phyloP scores from a whole-genome alignment of 345 rosid genomes.

The Bruguiera parviflora region DNA sequence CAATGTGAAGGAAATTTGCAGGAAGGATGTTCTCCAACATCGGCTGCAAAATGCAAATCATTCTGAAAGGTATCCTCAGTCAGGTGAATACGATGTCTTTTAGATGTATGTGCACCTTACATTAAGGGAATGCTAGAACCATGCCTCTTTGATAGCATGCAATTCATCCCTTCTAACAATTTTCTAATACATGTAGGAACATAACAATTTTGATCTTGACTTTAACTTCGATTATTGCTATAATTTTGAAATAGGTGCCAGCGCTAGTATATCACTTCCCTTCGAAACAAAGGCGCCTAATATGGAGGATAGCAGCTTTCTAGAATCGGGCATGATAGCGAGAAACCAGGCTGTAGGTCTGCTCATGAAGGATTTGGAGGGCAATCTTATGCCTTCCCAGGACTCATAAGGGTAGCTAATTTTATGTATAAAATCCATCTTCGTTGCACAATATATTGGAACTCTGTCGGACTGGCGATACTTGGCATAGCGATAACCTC shows the following conservation, averaged over 20 bases:
- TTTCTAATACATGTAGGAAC: neutral
- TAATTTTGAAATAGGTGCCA: conserved; percentile 29
- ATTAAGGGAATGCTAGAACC: no score
- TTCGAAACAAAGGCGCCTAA: conserved; percentile 27
- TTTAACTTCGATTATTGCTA: conserved; percentile 1
- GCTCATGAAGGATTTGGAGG: conserved; percentile 23
- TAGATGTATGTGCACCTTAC: neutral
- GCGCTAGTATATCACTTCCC: conserved; percentile 23
- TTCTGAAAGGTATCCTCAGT: conserved; percentile 25
- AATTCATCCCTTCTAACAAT: no score
- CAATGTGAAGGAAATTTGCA: conserved; percentile 44
- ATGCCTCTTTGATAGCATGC: no score
- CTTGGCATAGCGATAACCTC: neutral
- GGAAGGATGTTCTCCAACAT: conserved; percentile 41
- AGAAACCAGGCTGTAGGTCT: conserved; percentile 25
- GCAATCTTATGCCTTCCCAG: conserved; percentile 15
- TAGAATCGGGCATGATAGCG: conserved; percentile 22
- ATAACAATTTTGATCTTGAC: neutral
- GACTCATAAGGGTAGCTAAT: conserved; percentile 16
- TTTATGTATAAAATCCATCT: neutral
- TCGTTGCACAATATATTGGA: neutral
- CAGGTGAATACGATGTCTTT: neutral
- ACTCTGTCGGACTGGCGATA: neutral
- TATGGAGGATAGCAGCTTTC: conserved; percentile 19
- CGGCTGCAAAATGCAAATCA: conserved; percentile 40